A percentile compares a stretch with the other conserved stretches of the same genome.
These are phyloP conservation scores for Hygrophorus pudorinus DNA, from an alignment of 768 basidiomycete genomes.

Conservation along the genomic window DNA sequence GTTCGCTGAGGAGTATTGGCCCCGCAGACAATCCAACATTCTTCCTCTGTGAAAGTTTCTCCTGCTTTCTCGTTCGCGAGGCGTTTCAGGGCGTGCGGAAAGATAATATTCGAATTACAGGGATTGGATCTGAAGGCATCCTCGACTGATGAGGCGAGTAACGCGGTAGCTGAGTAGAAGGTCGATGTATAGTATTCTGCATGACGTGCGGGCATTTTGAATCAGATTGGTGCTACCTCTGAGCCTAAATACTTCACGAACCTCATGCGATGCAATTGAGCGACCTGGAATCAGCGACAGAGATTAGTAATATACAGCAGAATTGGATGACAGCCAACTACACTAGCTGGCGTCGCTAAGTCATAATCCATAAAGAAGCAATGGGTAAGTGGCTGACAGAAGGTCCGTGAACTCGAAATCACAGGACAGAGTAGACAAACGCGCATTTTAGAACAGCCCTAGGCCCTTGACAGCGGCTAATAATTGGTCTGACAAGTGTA, in stretches of 20 bases:
- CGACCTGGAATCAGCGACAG: too few relatives aligned
- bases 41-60: neutral
- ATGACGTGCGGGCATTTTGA: constrained; percentile 5
- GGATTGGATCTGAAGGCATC: constrained; percentile 18
- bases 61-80: neutral
- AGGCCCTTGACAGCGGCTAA: too few relatives aligned
- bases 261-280: neutral
- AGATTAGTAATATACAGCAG: too few relatives aligned
- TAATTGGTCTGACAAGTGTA: too few relatives aligned
- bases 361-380: too few relatives aligned
- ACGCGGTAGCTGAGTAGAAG: constrained; percentile 16
- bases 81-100: constrained; percentile 11
- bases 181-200: neutral
- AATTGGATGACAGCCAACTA: too few relatives aligned
- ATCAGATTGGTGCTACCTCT: neutral
- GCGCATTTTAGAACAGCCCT: too few relatives aligned
- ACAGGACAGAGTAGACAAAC: too few relatives aligned
- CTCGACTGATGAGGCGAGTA: constrained; percentile 23
- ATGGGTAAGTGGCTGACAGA: too few relatives aligned
- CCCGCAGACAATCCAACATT: constrained; percentile 28
- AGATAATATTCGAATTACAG: constrained; percentile 18
- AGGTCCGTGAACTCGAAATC: too few relatives aligned
- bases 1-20: constrained; percentile 13
- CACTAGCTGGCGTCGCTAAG: too few relatives aligned
- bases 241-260: neutral